Base-by-base conservation (phyloP, 192 early-diverging fungal genomes). In the Geranomyces michiganensis region DNA sequence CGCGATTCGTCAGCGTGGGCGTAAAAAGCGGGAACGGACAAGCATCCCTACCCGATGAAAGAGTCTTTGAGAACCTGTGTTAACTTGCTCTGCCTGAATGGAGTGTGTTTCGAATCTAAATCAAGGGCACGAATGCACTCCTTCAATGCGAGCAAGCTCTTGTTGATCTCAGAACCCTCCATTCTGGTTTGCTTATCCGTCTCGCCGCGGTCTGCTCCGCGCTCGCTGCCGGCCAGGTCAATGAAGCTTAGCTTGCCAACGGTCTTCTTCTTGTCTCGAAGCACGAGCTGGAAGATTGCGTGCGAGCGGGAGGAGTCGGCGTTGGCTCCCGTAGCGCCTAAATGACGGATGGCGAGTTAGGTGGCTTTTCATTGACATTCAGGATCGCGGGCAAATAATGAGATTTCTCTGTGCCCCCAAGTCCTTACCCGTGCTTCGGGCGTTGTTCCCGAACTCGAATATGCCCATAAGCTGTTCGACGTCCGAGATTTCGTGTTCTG, bases 41-140 rank as follows among this genome's bases (percentile, higher is more conserved):
- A 47, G 46, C 24, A 24, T 32, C 31, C 62, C 10, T 48, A 84
- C 83, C 97, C 97, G 72, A 98, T 90, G 76, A 99, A 96, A 17
- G 96, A 98, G 78, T 99, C 97, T 71, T 98, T 98, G 26, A 99
- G 78, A 3, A 96, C 91, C 81, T 98, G 96, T 0, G 97, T 99
- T 58, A 99, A 76, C 81, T 99, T 99, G 75, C 90, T 92, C 76
- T 98, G 95, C 49, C 97, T 87, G 85, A 98, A 99, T 1, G 97
- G 97, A 36, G 93, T 95, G 76, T 99, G 97, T 55, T 89, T 91
- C 66, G 95, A 96, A 68, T 92, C 92, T 72, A 95, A 90, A 73
- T 98, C 97, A 45, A 98, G 77, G 0, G 97, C 95, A 59, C 96
- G 91, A 79, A 99, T 99, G 70, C 96, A 98, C 73, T 98, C 96